Evolutionary conservation across 495 filamentous ascomycete species (phyloP), one percentile per base, ranked within the genome.

Genomic region (Neurospora sp.): DNA sequence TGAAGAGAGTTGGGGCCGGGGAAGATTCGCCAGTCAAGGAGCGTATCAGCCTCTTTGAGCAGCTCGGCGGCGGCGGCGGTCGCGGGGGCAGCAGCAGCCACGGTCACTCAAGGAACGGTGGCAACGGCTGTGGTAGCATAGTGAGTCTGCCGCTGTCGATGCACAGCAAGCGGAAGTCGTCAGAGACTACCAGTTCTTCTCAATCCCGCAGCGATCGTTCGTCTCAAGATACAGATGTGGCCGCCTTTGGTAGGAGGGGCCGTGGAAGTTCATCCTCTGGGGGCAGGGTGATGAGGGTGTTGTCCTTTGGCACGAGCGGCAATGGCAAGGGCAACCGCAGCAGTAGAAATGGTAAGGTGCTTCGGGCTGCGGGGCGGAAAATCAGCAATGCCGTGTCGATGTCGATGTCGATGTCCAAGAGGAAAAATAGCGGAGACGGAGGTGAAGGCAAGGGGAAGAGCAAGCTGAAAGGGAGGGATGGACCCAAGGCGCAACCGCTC

Each of bases 21-120:
- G 69, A 61, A 68, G 75, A 80, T 22, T 83, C 80, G 6, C 81
- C 81, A 0, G 77, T 82, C 10, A 82, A 77, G 72, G 71, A 73
- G 10, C 78, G 77, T 4, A 82, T 84, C 18, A 76, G 74, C 20
- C 70, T 80, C 44, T 84, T 84, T 27, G 81, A 84, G 72, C 70
- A 74, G 38, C 47, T 69, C 69, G 39, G 61, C 76, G 39, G 39
- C 39, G 39, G 39, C 39, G 39, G 39, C 12, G 39, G 35, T 37
- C 35, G 39, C 42, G 0, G 39, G 12, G 9, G 61, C 3, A 10
- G 71, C 70, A 72, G 47, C 70, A 72, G 47, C 65, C 8, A 73
- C 45, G 45, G 44, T 35, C 8, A 65, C 59, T n/a, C 68, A 39
- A 14, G 27, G 27, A 16, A 70, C 39, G 37, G 18, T 69, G 22